Conservation (phyloP, 2,329 filamentous ascomycete species). For the Gaeumannomyces tritici region DNA sequence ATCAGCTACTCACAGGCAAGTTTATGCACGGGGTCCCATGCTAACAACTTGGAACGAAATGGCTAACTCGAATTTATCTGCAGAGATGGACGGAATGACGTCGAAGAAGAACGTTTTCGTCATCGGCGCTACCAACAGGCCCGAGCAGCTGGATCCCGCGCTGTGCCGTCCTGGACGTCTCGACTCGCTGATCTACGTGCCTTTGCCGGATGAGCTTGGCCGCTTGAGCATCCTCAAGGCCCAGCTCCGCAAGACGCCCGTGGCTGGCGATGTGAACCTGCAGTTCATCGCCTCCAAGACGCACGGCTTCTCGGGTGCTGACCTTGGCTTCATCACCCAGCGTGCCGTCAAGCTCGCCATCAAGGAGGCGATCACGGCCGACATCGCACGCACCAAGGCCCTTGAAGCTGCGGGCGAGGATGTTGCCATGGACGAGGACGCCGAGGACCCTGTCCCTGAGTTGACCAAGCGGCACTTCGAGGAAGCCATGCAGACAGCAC, state of each 20-base stretch:
- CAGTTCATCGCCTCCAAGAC: conserved; percentile 92
- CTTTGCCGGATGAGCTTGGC: conserved; percentile 83
- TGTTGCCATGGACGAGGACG: conserved; percentile 73
- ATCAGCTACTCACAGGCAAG: conserved; percentile 94
- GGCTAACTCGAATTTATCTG: conserved; percentile 9
- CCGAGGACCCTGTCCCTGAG: conserved; percentile 88
- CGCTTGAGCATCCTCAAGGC: conserved; percentile 87
- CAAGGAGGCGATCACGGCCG: conserved; percentile 84
- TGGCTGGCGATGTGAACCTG: conserved; percentile 78
- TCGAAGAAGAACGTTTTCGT: conserved; percentile 99
- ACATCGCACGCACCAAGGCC: conserved; percentile 85
- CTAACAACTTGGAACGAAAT: too few species aligned
- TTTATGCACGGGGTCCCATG: conserved; percentile 11
- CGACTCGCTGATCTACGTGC: conserved; percentile 96
- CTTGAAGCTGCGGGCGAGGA: conserved; percentile 79
- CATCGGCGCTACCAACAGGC: conserved; percentile 96
- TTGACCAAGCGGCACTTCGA: conserved; percentile 96
- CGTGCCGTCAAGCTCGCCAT: conserved; percentile 98
- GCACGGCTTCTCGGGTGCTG: conserved; percentile 97
- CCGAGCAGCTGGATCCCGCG: conserved; percentile 95
- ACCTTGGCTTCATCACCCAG: conserved; percentile 98
- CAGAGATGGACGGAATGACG: conserved; percentile 98
- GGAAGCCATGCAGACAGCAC: conserved; percentile 93
- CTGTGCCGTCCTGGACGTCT: conserved; percentile 97
- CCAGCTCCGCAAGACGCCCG: conserved; percentile 96